Percentiles rank a stretch among this genome's conserved stretches.
phyloP scores from a whole-genome alignment of 1,284 basidiomycete species.

The Austroboletus niveus region DNA sequence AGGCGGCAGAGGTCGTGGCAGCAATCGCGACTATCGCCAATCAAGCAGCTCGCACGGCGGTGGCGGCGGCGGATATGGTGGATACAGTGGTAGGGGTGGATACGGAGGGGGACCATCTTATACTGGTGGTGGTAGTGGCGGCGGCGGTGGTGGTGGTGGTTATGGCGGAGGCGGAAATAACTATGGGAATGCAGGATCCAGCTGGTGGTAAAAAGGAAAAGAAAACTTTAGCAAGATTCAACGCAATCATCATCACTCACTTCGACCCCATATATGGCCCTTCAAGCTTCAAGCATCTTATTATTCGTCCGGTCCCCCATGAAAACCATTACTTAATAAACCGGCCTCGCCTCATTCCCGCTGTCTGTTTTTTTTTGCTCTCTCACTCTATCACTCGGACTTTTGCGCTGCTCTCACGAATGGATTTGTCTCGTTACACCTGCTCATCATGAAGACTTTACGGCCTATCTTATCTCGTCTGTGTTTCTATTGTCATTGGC shows the following conservation, averaged over 20 bases:
- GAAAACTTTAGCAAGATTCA: slow-evolving; percentile 20
- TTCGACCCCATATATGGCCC: slow-evolving; percentile 4
- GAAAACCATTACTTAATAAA: slow-evolving; percentile 25
- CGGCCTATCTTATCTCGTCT: slow-evolving; percentile 48
- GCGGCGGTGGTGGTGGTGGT: slow-evolving; percentile 13
- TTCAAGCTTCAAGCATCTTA: slow-evolving; percentile 11
- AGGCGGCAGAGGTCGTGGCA: slow-evolving; percentile 56
- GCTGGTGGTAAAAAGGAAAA: slow-evolving; percentile 43
- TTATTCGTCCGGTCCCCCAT: slow-evolving; percentile 19
- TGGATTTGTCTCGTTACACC: slow-evolving; percentile 62
- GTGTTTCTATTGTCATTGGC: slow-evolving; percentile 38
- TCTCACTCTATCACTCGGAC: slow-evolving; percentile 31
- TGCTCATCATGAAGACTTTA: slow-evolving; percentile 53
- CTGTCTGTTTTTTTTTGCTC: slow-evolving; percentile 25
- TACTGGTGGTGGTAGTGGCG: slow-evolving; percentile 40
- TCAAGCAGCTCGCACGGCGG: slow-evolving; percentile 40
- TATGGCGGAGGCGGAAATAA: slow-evolving; percentile 41
- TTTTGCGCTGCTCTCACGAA: slow-evolving; percentile 59
- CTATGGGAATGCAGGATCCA: slow-evolving; percentile 35
- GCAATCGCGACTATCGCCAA: slow-evolving; percentile 49
- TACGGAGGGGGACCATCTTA: slow-evolving; percentile 34
- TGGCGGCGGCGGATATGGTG: slow-evolving; percentile 28
- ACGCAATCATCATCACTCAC: slow-evolving; percentile 12
- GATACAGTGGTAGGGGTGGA: slow-evolving; percentile 41
- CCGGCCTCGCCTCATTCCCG: slow-evolving; percentile 16